Evolutionary conservation across 768 basidiomycete species (phyloP).

Genomic region (Collybia nuda): DNA sequence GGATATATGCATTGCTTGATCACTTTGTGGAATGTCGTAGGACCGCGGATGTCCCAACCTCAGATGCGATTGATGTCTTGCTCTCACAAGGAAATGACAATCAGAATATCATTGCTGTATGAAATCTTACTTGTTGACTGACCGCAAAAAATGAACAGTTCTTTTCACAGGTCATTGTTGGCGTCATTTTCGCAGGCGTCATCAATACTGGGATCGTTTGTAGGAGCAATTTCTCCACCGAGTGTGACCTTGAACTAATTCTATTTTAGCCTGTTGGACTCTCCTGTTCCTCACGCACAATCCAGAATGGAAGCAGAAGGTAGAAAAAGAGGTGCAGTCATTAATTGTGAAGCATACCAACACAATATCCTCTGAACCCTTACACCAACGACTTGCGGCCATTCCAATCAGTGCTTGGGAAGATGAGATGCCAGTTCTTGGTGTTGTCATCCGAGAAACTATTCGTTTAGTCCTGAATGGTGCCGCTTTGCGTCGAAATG

Average conservation of each 20-base stretch:
- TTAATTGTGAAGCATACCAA: constrained; percentile 27
- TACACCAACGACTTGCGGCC: constrained; percentile 30
- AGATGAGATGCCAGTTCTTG: constrained; percentile 35
- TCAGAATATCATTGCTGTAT: constrained; percentile 22
- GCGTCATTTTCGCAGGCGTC: constrained; percentile 35
- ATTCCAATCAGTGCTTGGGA: constrained; percentile 40
- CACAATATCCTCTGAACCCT: constrained; percentile 21
- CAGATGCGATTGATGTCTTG: constrained; percentile 35
- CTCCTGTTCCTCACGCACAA: constrained; percentile 31
- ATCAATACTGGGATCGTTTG: constrained; percentile 21
- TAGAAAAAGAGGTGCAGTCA: constrained; percentile 25
- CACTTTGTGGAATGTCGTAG: constrained; percentile 26
- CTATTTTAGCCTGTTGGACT: constrained; percentile 31
- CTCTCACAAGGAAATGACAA: constrained; percentile 26
- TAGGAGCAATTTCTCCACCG: not conserved
- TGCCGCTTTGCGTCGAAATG: constrained; percentile 33
- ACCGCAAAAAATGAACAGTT: not conserved
- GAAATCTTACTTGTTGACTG: not conserved
- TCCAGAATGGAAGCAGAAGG: constrained; percentile 32
- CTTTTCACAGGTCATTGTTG: constrained; percentile 25
- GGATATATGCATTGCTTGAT: constrained; percentile 23
- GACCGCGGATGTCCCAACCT: constrained; percentile 18
- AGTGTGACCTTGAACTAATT: not conserved
- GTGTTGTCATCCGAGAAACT: constrained; percentile 37
- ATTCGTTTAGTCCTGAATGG: constrained; percentile 28